These are phyloP conservation scores for Fusarium acutatum DNA, from an alignment of 2,329 filamentous ascomycete genomes.

Conservation along the genomic window DNA sequence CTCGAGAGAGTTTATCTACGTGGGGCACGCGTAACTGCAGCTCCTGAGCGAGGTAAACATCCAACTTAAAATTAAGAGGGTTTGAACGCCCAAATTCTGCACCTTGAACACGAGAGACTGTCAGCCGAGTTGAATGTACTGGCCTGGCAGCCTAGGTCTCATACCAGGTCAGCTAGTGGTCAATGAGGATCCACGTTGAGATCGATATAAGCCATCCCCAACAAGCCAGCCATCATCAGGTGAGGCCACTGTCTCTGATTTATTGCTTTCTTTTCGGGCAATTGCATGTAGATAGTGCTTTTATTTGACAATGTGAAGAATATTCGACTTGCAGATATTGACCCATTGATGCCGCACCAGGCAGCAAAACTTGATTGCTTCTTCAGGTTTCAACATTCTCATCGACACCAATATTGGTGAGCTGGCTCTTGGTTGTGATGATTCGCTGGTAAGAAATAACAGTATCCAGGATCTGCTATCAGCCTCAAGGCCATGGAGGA, in stretches of 20 bases:
- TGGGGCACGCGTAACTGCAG: constrained; percentile 21
- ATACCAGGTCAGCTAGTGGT: constrained; percentile 1
- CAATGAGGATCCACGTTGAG: not conserved
- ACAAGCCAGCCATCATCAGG: not conserved
- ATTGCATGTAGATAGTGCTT: not conserved
- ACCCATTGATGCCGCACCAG: not conserved
- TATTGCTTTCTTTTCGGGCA: constrained; percentile 5
- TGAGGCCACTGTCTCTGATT: constrained; percentile 18
- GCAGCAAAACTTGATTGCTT: not conserved
- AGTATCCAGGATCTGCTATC: not conserved
- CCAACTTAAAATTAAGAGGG: not conserved
- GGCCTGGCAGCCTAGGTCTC: not conserved
- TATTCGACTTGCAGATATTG: not conserved
- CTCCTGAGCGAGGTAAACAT: not conserved
- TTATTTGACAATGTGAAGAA: not conserved
- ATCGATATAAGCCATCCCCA: constrained; percentile 9
- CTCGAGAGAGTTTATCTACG: constrained; percentile 36
- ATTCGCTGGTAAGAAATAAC: not conserved
- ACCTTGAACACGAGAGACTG: constrained; percentile 35
- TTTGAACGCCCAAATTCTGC: constrained; percentile 17
- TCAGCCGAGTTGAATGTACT: constrained; percentile 14
- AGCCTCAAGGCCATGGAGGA: not conserved
- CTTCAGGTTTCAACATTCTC: not conserved
- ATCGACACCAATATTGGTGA: not conserved
- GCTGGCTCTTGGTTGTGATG: not conserved